Evolutionary conservation across 164 flowering plant genomes (phyloP), one percentile per base, ranked within the genome.

Genomic region (Dillenia turbinata): DNA sequence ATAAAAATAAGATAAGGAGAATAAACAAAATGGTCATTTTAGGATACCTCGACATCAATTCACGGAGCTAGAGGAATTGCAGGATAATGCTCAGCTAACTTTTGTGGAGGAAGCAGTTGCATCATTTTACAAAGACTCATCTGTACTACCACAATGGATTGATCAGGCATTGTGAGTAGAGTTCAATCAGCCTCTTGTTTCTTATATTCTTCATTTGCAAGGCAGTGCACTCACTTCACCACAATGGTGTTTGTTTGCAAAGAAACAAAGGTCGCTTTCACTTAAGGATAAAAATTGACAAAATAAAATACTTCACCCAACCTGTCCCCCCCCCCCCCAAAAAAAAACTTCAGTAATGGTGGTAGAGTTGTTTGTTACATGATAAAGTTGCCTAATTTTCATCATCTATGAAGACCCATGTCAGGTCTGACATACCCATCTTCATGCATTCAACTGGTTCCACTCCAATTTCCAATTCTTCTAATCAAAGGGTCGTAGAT

Each of bases 41-140:
- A 87, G 91, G 88, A 43, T 83, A 57, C 67, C 80, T 88, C 13
- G 91, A 88, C 88, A 86, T 15, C 89, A 86, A 62, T 84, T 86
- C 22, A 47, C 73, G 59, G 84, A 83, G 70, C 63, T 88, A 62
- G 95, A 88, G 66, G 88, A 84, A 16, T 68, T 86, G 71, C 85
- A 78, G 61, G 95, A 88, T 72, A 84, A 78, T 22, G 81, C 75
- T 13, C 84, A 86, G 71, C 95, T 91, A 8, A 83, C 84, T 47
- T 88, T 86, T 57, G 91, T 84, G 2, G 95, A 88, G 74, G 95
- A 88, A 75, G 66, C 86, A 54, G 89, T 71, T 40, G 81, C 82
- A 45, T 73, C 77, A 59, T 86, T 78, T 62, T 86, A 78, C 68
- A 66, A 79, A 43, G 92, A 89, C 61, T 89, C 92, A 40, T 64